Evolutionary conservation across 805 yeast genomes (phyloP), one percentile per base, ranked within the genome.

Genomic region (Ogataea parapolymorpha): DNA sequence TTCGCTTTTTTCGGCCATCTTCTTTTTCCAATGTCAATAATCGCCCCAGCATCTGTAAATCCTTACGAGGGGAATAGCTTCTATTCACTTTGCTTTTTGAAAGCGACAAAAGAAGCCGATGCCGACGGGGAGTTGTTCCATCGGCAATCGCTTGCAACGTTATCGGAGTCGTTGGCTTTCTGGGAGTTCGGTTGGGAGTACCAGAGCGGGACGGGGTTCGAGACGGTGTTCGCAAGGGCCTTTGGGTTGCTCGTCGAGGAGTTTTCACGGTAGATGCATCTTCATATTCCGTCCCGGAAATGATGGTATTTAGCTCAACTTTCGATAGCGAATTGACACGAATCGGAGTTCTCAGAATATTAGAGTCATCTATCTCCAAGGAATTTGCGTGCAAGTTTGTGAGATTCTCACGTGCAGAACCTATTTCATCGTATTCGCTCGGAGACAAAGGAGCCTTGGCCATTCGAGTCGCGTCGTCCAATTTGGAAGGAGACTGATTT

Each of bases 131-230:
- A 3, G 62, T 56, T 9, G 60, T 49, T 6, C 59, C 55, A 37
- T 59, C 64, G 9, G 58, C 51, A 17, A 62, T 49, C 0, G 64
- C 59, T 23, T 53, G 49, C 30, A 59, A 37, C 1, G 65, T 59
- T 10, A 63, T 48, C 7, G 67, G 67, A 1, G 66, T 63, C 5
- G 60, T 51, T 2, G 67, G 62, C 28, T 56, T 48, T 22, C 58
- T 45, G 12, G 61, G 58, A 6, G 61, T 41, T 14, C 47, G 31
- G 25, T 39, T 46, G 9, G 56, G 57, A 11, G 50, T 53, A 26
- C 22, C 49, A 26, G 41, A 25, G 1, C 50, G 32, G 6, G 50
- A 46, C 1, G 50, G 48, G 6, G 44, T 48, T 38, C 49, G 35
- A 14, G 48, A 41, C 6, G 46, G 35, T 4, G 39, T 42, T 17